Percentiles rank a stretch among this genome's conserved stretches.
Conservation (phyloP, 371 early-diverging fungal species). For the Mortierella sp. region DNA sequence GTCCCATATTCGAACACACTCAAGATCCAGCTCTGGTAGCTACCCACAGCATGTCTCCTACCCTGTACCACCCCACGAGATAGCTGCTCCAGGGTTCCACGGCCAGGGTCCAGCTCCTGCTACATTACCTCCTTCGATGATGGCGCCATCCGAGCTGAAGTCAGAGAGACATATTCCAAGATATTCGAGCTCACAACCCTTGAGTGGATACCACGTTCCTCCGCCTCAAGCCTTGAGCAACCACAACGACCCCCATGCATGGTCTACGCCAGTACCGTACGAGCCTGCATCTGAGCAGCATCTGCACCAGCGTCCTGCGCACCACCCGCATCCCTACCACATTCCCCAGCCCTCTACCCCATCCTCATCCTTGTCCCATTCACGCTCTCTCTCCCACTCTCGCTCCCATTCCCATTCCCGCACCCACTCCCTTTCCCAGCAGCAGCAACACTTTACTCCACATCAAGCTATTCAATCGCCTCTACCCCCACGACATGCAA, state of each 20-base stretch:
- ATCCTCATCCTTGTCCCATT: slow-evolving; percentile 24
- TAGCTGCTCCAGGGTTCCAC: slow-evolving; percentile 6
- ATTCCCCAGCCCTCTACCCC: slow-evolving; percentile 4
- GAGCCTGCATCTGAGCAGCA: slow-evolving; percentile 9
- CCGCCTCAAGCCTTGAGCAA: not conserved
- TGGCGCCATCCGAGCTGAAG: slow-evolving; percentile 3
- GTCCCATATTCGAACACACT: slow-evolving; percentile 20
- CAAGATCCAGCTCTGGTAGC: slow-evolving; percentile 26
- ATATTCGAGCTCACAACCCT: slow-evolving; percentile 9
- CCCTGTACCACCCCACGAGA: slow-evolving; percentile 13
- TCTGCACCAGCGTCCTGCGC: slow-evolving; percentile 28
- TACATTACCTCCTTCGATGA: slow-evolving; percentile 4
- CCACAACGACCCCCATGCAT: slow-evolving; percentile 3
- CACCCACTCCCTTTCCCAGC: slow-evolving; percentile 15
- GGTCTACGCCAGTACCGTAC: slow-evolving; percentile 4
- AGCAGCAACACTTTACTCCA: slow-evolving; percentile 11
- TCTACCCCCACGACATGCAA: slow-evolving; percentile 22
- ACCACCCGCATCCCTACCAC: slow-evolving; percentile 30
- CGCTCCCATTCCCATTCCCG: slow-evolving; percentile 31
- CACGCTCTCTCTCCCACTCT: slow-evolving; percentile 22
- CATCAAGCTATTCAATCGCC: slow-evolving; percentile 20
- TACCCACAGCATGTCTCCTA: slow-evolving; percentile 15
- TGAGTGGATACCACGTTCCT: slow-evolving; percentile 10
- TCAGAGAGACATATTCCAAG: slow-evolving; percentile 5
- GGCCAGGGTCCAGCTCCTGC: slow-evolving; percentile 3